Conservation (phyloP, 345 rosid species). For the Populus deltoides region DNA sequence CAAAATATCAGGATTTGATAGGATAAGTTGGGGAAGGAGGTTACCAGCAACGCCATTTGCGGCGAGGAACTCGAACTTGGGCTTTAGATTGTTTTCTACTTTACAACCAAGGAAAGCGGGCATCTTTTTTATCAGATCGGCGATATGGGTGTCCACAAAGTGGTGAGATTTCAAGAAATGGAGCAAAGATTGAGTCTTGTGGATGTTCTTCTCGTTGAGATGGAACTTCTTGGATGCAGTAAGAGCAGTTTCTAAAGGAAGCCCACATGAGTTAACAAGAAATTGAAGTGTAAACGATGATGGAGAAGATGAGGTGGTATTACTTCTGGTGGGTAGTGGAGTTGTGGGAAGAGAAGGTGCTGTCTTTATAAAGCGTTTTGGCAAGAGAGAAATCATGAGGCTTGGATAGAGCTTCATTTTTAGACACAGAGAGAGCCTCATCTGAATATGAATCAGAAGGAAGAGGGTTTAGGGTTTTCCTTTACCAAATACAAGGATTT, state of each 20-base stretch:
- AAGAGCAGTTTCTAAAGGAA: background rate
- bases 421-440: too few species aligned
- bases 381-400: too few species aligned
- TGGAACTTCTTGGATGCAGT: background rate
- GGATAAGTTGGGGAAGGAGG: slow-evolving; percentile 14
- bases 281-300: background rate
- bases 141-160: slow-evolving; percentile 15
- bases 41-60: slow-evolving; percentile 16
- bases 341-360: too few species aligned
- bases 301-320: too few species aligned
- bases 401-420: too few species aligned
- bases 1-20: slow-evolving; percentile 14
- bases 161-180: slow-evolving; percentile 13
- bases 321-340: too few species aligned
- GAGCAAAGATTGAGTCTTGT: background rate
- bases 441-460: too few species aligned
- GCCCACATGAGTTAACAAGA: background rate
- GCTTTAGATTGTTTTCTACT: slow-evolving; percentile 6
- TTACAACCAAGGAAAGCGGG: slow-evolving; percentile 5
- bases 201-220: background rate
- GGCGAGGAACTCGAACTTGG: slow-evolving; percentile 20
- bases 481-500: too few species aligned
- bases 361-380: too few species aligned
- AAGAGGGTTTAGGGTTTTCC: too few species aligned
- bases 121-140: slow-evolving; percentile 12